Base-by-base conservation (phyloP, 2,329 filamentous ascomycete species). In the Aspergillus novofumigatus region DNA sequence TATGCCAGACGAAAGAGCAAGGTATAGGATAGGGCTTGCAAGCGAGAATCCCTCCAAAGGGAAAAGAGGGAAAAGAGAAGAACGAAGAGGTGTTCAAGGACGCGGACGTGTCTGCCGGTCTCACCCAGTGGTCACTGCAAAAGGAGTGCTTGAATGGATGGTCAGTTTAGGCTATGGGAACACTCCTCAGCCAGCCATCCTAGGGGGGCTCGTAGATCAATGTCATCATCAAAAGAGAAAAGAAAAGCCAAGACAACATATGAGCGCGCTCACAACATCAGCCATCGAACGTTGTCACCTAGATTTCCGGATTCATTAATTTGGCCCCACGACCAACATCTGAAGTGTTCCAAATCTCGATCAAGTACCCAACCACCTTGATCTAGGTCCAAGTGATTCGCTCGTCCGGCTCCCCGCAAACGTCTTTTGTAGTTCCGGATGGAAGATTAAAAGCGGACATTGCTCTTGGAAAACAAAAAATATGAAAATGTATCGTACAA, bases 401-500 rank as follows among this genome's bases (percentile, higher is more conserved):
- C 23, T 47, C 21, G 44, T 47, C 44, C 44, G 14, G 20, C 44
- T 48, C 28, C 25, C 47, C 50, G 45, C 32, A 48, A 50, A 58
- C 53, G 56, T 59, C 50, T 54, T 55, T 57, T 44, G 57, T 38
- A 54, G 51, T 59, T 52, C 69, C 63, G 62, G 55, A 65, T 65
- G 53, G 65, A 57, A 63, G 61, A 64, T 64, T 63, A 51, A 58
- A 60, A 53, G 61, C 56, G 56, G 57, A 60, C 21, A 47, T 56
- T 61, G 59, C 53, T 60, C 63, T 57, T 63, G 66, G 25, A 26
- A 26, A 26, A 26, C 65, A 65, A 3, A 29, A 69, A 66, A 66
- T 23, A 23, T 25, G 44, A 47, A 73, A 76, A 67, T 78, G 75
- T 79, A 79, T 78, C 72, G 72, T 77, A 77, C 76, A 75, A 69